phyloP scores from a whole-genome alignment of 2,329 filamentous ascomycete species.

The Nigrograna mackinnonii region DNA sequence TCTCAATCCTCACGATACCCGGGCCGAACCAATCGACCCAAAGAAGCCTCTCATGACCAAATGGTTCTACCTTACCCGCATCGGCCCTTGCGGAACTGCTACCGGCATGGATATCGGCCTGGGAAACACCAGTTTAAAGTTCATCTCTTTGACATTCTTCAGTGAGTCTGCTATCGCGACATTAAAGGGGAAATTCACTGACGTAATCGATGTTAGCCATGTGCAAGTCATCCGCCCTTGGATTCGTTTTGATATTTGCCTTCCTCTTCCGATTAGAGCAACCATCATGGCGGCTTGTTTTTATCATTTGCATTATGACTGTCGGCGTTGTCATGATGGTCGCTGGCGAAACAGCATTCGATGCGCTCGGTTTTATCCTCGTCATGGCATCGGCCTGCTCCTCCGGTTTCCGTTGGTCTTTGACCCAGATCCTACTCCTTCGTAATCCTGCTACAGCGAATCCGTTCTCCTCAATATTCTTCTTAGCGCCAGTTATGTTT shows the following conservation, averaged over 20 bases:
- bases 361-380: conserved; percentile 82
- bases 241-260: conserved; percentile 93
- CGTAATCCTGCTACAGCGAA: conserved; percentile 95
- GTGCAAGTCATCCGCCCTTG: conserved; percentile 97
- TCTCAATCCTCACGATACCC: conserved; percentile 34
- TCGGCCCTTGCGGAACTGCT: conserved; percentile 88
- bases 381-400: conserved; percentile 95
- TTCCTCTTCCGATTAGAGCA: conserved; percentile 91
- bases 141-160: conserved; percentile 96
- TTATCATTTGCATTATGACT: conserved; percentile 91
- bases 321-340: conserved; percentile 97
- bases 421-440: conserved; percentile 95
- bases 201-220: conserved; percentile 62
- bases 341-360: conserved; percentile 89
- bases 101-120: conserved; percentile 95
- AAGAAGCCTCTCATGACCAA: conserved; percentile 75
- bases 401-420: conserved; percentile 94
- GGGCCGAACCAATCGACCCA: conserved; percentile 34
- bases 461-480: conserved; percentile 96
- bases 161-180: too few relatives aligned
- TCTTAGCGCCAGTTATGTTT: conserved; percentile 98
- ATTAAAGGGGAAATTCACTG: too few relatives aligned
- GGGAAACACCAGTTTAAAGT: conserved; percentile 93
- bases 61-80: conserved; percentile 87
- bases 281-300: conserved; percentile 81